Base-by-base conservation (phyloP, 805 yeast species). In the Kodamaea kaohsiungensis region DNA sequence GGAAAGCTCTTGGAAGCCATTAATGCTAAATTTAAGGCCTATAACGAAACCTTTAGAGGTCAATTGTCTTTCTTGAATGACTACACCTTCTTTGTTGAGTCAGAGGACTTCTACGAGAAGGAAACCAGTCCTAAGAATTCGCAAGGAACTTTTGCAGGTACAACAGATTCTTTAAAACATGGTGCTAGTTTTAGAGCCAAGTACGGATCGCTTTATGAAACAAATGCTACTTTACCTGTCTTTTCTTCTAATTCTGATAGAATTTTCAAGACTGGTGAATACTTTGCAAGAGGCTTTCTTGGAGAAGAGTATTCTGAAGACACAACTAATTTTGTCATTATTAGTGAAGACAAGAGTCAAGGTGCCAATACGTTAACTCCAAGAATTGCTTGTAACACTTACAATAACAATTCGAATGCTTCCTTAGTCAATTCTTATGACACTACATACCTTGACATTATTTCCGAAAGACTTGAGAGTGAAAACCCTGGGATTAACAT, bases 281-380 rank as follows among this genome's bases (percentile, higher is more conserved):
- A 74, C 60, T 86, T 86, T 63, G 83, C 87, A 8, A 70, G 79
- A 57, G 91, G 89, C 0, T 86, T 87, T 67, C 72, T 82, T 61
- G 80, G 81, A 10, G 73, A 73, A 51, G 70, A 75, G 53, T 76
- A 70, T 63, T 64, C 75, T 17, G 65, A 65, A 58, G 54, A 46
- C 13, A 55, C 66, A 18, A 66, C 66, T 35, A 69, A 76, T 16
- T 72, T 66, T 38, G 62, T 80, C 17, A 69, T 79, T 13, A 60
- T 85, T 19, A 72, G 76, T 43, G 90, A 86, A 63, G 70, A 70
- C 47, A 66, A 33, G 2, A 57, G 61, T 4, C 74, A 71, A 62
- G 90, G 90, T 30, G 66, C 64, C 49, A 67, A 67, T 61, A 66
- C 71, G 5, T 64, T 67, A 65, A 67, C 71, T 30, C 70, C 71